Evolutionary conservation across 768 basidiomycete genomes (phyloP), one percentile per base, ranked within the genome.

Genomic region (Trametes punicea): DNA sequence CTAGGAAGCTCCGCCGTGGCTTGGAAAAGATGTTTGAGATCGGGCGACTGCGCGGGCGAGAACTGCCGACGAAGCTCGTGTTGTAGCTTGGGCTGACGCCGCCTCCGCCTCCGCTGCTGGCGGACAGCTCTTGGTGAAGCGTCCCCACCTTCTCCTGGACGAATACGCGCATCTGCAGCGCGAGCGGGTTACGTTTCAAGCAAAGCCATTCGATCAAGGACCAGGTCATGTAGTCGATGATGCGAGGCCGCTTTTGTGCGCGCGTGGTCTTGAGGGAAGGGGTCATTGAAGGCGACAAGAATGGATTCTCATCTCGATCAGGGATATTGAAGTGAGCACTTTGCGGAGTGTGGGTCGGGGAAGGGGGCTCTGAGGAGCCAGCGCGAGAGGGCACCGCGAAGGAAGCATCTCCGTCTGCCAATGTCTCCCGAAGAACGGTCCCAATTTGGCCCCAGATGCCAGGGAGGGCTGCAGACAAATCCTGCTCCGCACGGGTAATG

Each of bases 161-260:
- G 55, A 88, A 78, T 2, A 82, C 70, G 23, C 84, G 84, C 71
- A 90, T 75, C 60, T 88, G 87, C 26, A 86, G 70, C 49, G 79
- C 71, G 26, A 91, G 74, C 0, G 88, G 87, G 34, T 72, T 82
- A 16, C 85, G 77, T 62, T 78, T 81, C 1, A 81, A 75, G 59
- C 82, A 86, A 16, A 87, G 67, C 51, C 87, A 75, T 62, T 89
- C 85, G 25, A 90, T 70, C 26, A 84, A 67, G 3, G 88, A 90
- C 88, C 88, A 90, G 1, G 85, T 73, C 8, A 81, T 71, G 61
- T 88, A 90, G 66, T 91, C 89, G 5, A 88, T 72, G 23, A 86
- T 71, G 26, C 86, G 77, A 3, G 87, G 87, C 18, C 54, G 62
- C 46, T 68, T 64, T 51, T 26, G 61, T 59, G 62, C 38, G 63